phyloP scores from a whole-genome alignment of 176 grass and related monocot species.

The Paspalum vaginatum region DNA sequence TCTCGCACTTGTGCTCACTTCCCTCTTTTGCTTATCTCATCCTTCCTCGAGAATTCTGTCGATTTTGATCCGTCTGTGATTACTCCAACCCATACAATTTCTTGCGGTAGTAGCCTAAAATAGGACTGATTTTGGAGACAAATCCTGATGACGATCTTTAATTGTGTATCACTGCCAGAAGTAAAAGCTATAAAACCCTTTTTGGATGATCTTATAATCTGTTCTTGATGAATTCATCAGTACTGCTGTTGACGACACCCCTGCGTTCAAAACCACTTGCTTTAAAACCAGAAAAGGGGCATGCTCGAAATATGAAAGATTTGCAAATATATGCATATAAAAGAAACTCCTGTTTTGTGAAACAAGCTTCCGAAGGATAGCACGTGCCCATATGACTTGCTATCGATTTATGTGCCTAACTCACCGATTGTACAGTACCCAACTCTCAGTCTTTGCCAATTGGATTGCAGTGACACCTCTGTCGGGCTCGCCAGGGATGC shows the following conservation, averaged over 20 bases:
- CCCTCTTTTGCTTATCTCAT: neutral
- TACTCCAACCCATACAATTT: neutral
- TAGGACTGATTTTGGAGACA: neutral
- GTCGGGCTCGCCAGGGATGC: conserved; percentile 64
- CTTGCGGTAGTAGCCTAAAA: neutral
- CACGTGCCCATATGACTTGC: neutral
- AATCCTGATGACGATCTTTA: neutral
- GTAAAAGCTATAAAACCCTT: neutral
- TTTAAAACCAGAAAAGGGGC: conserved; percentile 14
- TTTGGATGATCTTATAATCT: neutral
- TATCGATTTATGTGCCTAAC: neutral
- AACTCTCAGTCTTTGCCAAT: neutral
- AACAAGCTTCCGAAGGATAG: conserved; percentile 8
- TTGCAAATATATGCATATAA: neutral
- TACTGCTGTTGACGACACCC: neutral
- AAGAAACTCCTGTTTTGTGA: conserved; percentile 20
- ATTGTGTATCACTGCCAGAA: neutral
- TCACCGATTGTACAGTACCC: conserved; percentile 24
- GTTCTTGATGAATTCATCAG: neutral
- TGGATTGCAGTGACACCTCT: conserved; percentile 62
- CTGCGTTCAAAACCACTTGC: conserved; percentile 2
- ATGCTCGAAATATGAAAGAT: neutral
- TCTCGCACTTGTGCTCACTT: neutral
- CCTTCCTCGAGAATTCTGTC: neutral
- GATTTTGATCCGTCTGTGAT: neutral